phyloP scores from a whole-genome alignment of 2,329 filamentous ascomycete genomes.

The Phialophora chinensis region DNA sequence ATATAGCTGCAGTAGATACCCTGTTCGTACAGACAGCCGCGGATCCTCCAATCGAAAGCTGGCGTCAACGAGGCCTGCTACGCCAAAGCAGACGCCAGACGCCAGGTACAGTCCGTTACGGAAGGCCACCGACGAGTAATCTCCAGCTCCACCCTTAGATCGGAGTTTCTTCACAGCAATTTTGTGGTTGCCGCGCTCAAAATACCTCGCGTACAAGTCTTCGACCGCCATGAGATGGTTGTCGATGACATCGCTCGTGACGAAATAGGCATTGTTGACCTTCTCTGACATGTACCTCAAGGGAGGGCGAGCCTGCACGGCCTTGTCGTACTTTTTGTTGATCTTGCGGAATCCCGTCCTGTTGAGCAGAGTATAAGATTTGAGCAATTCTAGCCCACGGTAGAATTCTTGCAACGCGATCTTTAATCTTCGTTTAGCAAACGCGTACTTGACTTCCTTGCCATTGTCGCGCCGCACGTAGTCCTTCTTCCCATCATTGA shows the following conservation, averaged over 20 bases:
- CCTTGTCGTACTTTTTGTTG: slow-evolving; percentile 98
- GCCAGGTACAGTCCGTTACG: slow-evolving; percentile 71
- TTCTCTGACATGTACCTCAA: slow-evolving; percentile 88
- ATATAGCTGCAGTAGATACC: slow-evolving; percentile 82
- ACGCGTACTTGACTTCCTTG: slow-evolving; percentile 75
- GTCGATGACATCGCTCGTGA: slow-evolving; percentile 84
- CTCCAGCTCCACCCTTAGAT: slow-evolving; percentile 66
- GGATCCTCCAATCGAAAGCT: slow-evolving; percentile 58
- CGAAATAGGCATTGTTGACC: slow-evolving; percentile 89
- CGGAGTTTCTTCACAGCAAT: slow-evolving; percentile 86
- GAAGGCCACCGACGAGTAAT: slow-evolving; percentile 65
- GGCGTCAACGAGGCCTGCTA: slow-evolving; percentile 70
- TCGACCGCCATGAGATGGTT: slow-evolving; percentile 80
- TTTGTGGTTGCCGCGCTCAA: slow-evolving; percentile 92
- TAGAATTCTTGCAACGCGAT: slow-evolving; percentile 92
- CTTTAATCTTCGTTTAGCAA: slow-evolving; percentile 90
- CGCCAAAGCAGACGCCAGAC: slow-evolving; percentile 67
- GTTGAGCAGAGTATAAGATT: slow-evolving; percentile 88
- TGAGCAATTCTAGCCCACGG: slow-evolving; percentile 85
- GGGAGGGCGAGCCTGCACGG: slow-evolving; percentile 75
- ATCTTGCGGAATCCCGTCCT: slow-evolving; percentile 94
- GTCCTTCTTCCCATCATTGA: slow-evolving; percentile 51
- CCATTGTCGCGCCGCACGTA: slow-evolving; percentile 55
- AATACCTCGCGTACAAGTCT: slow-evolving; percentile 92
- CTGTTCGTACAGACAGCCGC: slow-evolving; percentile 59